phyloP scores from a whole-genome alignment of 2,329 filamentous ascomycete genomes.

The Simplicillium sp. region DNA sequence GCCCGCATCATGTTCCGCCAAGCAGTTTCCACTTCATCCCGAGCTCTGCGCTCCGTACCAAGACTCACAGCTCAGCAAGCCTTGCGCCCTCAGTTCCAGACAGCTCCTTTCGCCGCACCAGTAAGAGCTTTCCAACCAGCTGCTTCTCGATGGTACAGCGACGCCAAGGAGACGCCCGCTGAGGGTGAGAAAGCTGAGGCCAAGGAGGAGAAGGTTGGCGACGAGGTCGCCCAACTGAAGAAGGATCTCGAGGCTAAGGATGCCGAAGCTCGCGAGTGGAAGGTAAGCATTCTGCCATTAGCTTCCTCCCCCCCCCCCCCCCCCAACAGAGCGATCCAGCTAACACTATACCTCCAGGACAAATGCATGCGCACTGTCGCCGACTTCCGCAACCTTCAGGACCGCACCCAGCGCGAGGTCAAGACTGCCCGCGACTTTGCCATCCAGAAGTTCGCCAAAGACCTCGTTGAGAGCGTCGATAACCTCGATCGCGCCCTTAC shows the following conservation, averaged over 20 bases:
- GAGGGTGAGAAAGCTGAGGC: conserved; percentile 13
- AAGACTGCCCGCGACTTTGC: conserved; percentile 84
- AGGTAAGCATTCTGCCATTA: conserved; percentile 47
- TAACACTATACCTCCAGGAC: conserved; percentile 51
- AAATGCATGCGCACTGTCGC: conserved; percentile 89
- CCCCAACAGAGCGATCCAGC: background rate
- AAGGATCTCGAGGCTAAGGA: conserved; percentile 44
- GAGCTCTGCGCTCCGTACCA: conserved; percentile 32
- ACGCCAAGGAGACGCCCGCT: conserved; percentile 26
- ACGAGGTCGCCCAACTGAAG: conserved; percentile 34
- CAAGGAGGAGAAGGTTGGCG: conserved; percentile 18
- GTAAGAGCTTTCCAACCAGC: conserved; percentile 25
- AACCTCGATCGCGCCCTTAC: conserved; percentile 89
- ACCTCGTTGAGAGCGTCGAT: conserved; percentile 90
- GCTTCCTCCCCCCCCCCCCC: background rate
- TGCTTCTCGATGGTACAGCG: conserved; percentile 38
- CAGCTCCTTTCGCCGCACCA: conserved; percentile 22
- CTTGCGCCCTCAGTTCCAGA: conserved; percentile 26
- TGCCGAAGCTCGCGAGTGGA: conserved; percentile 60
- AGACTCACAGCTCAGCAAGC: conserved; percentile 25
- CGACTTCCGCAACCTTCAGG: conserved; percentile 96
- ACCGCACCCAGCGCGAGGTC: conserved; percentile 85
- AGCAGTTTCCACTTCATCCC: conserved; percentile 30
- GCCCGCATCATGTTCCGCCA: conserved; percentile 34
- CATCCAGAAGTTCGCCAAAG: conserved; percentile 90